phyloP scores from a whole-genome alignment of 768 basidiomycete genomes.

The Antrodiella citrinella region DNA sequence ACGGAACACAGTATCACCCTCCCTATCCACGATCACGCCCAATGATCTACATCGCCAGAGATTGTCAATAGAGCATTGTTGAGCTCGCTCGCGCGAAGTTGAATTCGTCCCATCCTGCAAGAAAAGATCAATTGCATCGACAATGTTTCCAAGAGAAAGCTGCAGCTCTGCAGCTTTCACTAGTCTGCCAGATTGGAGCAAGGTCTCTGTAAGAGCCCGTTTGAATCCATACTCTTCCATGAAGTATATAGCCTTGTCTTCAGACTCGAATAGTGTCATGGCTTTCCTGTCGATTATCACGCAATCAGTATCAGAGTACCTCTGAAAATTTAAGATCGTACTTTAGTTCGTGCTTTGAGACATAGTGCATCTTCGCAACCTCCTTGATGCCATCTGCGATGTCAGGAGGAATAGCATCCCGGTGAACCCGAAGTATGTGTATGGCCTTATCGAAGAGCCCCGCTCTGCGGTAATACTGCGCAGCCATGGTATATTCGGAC shows the following conservation, averaged over 20 bases:
- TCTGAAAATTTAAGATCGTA: constrained; percentile 12
- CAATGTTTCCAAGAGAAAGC: constrained; percentile 35
- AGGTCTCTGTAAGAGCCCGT: constrained; percentile 35
- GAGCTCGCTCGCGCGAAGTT: constrained; percentile 27
- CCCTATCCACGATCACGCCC: neutral
- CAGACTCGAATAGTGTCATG: constrained; percentile 36
- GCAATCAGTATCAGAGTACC: neutral
- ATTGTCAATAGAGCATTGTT: constrained; percentile 30
- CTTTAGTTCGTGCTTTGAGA: constrained; percentile 27
- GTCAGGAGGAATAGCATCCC: constrained; percentile 20
- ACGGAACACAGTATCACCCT: too few relatives aligned
- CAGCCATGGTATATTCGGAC: constrained; percentile 33
- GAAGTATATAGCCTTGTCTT: constrained; percentile 49
- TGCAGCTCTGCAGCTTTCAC: constrained; percentile 47
- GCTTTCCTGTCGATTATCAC: constrained; percentile 31
- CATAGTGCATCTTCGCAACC: constrained; percentile 37
- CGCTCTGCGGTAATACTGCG: constrained; percentile 35
- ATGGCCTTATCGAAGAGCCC: constrained; percentile 47
- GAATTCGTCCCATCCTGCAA: constrained; percentile 25
- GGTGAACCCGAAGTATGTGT: constrained; percentile 30
- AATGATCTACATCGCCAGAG: neutral
- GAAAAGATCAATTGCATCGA: constrained; percentile 40
- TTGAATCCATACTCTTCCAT: constrained; percentile 47
- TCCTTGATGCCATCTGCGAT: constrained; percentile 29
- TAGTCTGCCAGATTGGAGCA: constrained; percentile 33